These are phyloP conservation scores for Pseudogymnoascus sp. DNA, from an alignment of 2,329 filamentous ascomycete species.

Conservation along the genomic window DNA sequence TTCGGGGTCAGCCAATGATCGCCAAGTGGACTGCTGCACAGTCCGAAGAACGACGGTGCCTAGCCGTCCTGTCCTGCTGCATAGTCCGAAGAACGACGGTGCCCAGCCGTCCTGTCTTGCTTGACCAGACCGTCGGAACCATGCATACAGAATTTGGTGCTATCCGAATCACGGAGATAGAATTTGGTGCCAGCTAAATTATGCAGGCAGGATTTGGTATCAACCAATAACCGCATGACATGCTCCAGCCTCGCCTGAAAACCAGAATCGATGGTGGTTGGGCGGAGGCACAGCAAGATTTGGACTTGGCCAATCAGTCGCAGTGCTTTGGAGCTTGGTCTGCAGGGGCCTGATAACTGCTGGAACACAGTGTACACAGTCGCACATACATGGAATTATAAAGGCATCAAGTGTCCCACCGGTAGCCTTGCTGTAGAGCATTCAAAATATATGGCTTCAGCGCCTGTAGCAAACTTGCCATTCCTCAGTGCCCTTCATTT, in stretches of 20 bases:
- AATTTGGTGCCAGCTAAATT: too few relatives aligned
- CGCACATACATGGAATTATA: not conserved
- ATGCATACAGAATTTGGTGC: not conserved
- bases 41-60: not conserved
- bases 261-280: not conserved
- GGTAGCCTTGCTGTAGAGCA: not conserved
- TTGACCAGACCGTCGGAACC: not conserved
- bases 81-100: not conserved
- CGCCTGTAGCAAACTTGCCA: not conserved
- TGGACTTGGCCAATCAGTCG: not conserved
- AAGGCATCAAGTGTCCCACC: not conserved
- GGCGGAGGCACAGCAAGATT: not conserved
- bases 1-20: not conserved
- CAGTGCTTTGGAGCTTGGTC: not conserved
- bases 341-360: not conserved
- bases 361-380: not conserved
- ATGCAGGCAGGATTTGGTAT: not conserved
- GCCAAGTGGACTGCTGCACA: not conserved
- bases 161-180: not conserved
- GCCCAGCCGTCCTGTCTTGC: too few relatives aligned
- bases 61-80: not conserved
- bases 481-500: not conserved
- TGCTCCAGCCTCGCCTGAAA: not conserved
- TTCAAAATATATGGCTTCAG: not conserved
- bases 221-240: not conserved